These are phyloP conservation scores for Globisporangium emineosum DNA, from an alignment of 352 stramenopile species.

Conservation along the genomic window DNA sequence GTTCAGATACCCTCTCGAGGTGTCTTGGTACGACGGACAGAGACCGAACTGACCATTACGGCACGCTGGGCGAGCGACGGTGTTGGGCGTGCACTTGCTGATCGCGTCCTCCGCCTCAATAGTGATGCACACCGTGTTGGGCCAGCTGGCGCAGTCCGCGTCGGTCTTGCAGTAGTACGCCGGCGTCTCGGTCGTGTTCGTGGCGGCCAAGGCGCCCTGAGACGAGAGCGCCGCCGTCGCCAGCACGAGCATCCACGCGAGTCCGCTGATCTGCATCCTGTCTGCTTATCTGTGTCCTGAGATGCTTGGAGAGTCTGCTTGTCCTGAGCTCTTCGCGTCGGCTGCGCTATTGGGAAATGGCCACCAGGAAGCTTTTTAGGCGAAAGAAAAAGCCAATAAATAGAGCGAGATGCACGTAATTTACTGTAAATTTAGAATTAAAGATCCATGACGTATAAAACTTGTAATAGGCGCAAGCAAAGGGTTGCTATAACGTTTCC, in stretches of 20 bases:
- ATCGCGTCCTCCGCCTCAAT: conserved; percentile 72
- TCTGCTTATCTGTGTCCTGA: neutral
- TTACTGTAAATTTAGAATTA: neutral
- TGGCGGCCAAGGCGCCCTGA: conserved; percentile 7
- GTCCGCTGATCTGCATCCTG: conserved; percentile 14
- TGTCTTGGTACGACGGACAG: conserved; percentile 79
- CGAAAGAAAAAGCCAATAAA: neutral
- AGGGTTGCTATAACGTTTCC: neutral
- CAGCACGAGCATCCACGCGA: conserved; percentile 17
- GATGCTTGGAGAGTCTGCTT: neutral
- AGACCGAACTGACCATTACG: conserved; percentile 56
- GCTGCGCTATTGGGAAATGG: conserved; percentile 1
- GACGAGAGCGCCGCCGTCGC: conserved; percentile 13
- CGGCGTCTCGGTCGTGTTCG: conserved; percentile 10
- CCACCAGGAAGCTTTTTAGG: neutral
- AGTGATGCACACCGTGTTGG: conserved; percentile 71
- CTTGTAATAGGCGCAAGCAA: no score
- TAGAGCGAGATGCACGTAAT: conserved; percentile 3
- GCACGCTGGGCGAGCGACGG: conserved; percentile 61
- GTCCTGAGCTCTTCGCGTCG: neutral
- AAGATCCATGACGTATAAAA: neutral
- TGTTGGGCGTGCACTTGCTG: conserved; percentile 84
- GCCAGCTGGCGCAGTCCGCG: conserved; percentile 61
- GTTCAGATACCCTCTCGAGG: conserved; percentile 74
- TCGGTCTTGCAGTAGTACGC: conserved; percentile 67